Evolutionary conservation across 2,329 filamentous ascomycete species (phyloP).

Genomic region (Zymoseptoria crescenta): DNA sequence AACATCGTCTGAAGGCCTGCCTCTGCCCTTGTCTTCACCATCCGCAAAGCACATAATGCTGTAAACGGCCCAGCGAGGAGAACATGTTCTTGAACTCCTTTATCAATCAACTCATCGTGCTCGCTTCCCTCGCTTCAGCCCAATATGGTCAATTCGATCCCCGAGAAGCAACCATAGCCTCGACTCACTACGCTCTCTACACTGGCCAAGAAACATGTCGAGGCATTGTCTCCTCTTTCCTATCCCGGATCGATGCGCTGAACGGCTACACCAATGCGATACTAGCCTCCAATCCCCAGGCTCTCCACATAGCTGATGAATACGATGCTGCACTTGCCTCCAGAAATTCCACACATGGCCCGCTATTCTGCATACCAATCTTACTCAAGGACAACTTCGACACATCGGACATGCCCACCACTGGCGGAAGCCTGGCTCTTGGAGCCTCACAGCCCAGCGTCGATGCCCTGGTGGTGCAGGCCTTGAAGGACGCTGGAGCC

Average conservation of each 20-base stretch:
- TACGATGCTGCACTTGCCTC: slow-evolving; percentile 42
- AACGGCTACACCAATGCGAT: slow-evolving; percentile 53
- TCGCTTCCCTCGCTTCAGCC: neutral
- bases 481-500: slow-evolving; percentile 27
- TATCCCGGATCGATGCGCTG: slow-evolving; percentile 50
- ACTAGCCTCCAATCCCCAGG: slow-evolving; percentile 45
- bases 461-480: slow-evolving; percentile 25
- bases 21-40: neutral
- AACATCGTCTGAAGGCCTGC: neutral
- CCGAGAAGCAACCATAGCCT: slow-evolving; percentile 51
- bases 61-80: neutral
- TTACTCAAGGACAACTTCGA: slow-evolving; percentile 60
- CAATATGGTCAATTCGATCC: slow-evolving; percentile 37
- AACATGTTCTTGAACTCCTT: neutral
- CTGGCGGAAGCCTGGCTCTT: slow-evolving; percentile 47
- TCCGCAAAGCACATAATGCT: neutral
- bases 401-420: slow-evolving; percentile 49
- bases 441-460: slow-evolving; percentile 38
- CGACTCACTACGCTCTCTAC: slow-evolving; percentile 49
- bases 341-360: slow-evolving; percentile 41
- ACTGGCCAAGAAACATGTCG: slow-evolving; percentile 47
- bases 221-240: slow-evolving; percentile 47
- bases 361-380: slow-evolving; percentile 54
- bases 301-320: slow-evolving; percentile 41
- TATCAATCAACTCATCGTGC: neutral